These are phyloP conservation scores for Syncephalastrum sp. DNA, from an alignment of 371 early-diverging fungal species.

Conservation along the genomic window DNA sequence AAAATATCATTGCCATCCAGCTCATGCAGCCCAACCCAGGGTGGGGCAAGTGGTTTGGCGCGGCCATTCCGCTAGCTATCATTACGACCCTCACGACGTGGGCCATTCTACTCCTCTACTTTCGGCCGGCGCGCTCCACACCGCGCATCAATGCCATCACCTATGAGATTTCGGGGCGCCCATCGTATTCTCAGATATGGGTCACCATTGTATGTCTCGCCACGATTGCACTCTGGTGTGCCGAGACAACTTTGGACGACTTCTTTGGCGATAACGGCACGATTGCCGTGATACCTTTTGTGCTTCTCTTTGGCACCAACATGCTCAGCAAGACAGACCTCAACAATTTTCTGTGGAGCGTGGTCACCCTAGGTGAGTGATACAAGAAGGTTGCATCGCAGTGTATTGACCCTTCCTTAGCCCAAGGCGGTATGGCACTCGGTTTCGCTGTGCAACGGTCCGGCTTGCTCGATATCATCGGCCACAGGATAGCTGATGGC, in stretches of 20 bases:
- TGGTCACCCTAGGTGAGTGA: conserved; percentile 55
- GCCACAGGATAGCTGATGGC: conserved; percentile 50
- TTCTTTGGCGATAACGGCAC: conserved; percentile 90
- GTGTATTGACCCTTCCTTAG: conserved; percentile 47
- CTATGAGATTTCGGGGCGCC: no score
- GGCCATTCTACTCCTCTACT: conserved; percentile 69
- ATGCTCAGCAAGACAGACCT: conserved; percentile 93
- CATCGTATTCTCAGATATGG: conserved; percentile 40
- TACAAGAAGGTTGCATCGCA: background rate
- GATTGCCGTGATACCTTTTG: conserved; percentile 86
- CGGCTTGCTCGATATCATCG: conserved; percentile 66
- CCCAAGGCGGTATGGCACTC: conserved; percentile 90
- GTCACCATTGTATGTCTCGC: conserved; percentile 54
- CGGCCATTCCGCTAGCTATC: conserved; percentile 71
- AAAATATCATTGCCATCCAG: conserved; percentile 86
- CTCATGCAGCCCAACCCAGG: conserved; percentile 83
- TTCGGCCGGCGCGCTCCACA: conserved; percentile 52
- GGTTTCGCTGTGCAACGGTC: conserved; percentile 86
- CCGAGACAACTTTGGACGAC: conserved; percentile 64
- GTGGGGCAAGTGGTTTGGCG: conserved; percentile 83
- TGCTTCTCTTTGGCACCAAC: conserved; percentile 85
- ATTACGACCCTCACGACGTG: conserved; percentile 74
- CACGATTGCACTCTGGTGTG: conserved; percentile 88
- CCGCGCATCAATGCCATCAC: conserved; percentile 33
- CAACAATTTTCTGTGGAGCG: conserved; percentile 89